Evolutionary conservation across 768 basidiomycete species (phyloP).

Genomic region (Psilocybe tampanensis): DNA sequence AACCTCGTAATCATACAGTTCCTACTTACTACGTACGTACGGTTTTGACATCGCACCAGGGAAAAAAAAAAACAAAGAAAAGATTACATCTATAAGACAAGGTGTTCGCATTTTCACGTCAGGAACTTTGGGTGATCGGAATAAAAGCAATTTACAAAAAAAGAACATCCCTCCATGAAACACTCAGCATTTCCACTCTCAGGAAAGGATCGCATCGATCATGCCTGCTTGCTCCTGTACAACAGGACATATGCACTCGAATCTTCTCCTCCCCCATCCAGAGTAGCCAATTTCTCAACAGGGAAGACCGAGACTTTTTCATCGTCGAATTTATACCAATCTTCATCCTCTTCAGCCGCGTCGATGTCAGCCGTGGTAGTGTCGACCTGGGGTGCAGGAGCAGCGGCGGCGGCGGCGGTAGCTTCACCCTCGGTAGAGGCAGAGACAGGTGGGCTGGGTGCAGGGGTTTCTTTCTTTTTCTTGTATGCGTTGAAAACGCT

Average conservation of each 20-base stretch:
- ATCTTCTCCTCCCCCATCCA: slow-evolving; percentile 94
- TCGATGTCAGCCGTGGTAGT: slow-evolving; percentile 38
- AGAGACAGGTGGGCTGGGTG: neutral
- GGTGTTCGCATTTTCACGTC: too few species aligned
- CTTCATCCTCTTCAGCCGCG: slow-evolving; percentile 63
- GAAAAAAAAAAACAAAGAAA: too few species aligned
- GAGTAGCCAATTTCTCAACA: slow-evolving; percentile 76
- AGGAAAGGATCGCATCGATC: neutral
- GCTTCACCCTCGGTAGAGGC: neutral
- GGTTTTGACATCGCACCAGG: too few species aligned
- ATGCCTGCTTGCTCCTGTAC: slow-evolving; percentile 64
- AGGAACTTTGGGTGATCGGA: too few species aligned
- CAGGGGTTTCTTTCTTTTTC: slow-evolving; percentile 16
- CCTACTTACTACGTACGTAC: neutral
- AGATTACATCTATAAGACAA: too few species aligned
- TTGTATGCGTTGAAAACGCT: slow-evolving; percentile 57
- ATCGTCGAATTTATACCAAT: slow-evolving; percentile 97
- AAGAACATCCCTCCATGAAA: too few species aligned
- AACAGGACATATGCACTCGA: slow-evolving; percentile 88
- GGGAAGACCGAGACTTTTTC: slow-evolving; percentile 90
- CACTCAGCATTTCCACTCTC: too few species aligned
- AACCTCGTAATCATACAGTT: neutral
- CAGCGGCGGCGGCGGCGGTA: too few species aligned
- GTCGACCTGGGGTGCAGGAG: slow-evolving; percentile 2
- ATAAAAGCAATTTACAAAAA: too few species aligned